A percentile compares a stretch with the other conserved stretches of the same genome.
phyloP scores from a whole-genome alignment of 31 red algal species.

The Asparagopsis taxiformis region DNA sequence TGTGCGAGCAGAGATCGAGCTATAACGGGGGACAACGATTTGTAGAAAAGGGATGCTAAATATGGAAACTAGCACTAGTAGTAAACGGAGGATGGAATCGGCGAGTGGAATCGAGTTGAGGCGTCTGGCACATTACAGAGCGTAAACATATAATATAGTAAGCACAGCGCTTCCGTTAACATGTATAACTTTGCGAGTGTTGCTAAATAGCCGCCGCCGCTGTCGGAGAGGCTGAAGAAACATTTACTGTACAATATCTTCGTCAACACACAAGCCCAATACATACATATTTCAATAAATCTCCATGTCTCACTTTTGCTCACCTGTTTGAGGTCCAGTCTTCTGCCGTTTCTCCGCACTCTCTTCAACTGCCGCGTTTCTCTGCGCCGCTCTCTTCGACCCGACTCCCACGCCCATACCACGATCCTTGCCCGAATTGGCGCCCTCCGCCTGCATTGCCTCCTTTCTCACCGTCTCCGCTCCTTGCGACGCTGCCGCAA shows the following conservation, averaged over 20 bases:
- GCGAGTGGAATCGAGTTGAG: no score
- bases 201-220: no score
- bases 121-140: no score
- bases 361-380: not conserved
- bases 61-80: no score
- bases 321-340: not conserved
- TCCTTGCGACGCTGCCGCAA: slow-evolving; percentile 19
- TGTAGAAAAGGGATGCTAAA: no score
- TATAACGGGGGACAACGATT: no score
- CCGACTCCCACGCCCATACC: not conserved
- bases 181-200: no score
- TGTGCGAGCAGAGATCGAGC: no score
- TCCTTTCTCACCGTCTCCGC: slow-evolving; percentile 6
- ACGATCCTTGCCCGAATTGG: not conserved
- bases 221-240: not conserved
- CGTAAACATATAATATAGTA: no score
- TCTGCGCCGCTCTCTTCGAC: not conserved
- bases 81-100: no score
- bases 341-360: not conserved
- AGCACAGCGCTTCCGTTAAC: no score
- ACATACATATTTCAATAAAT: not conserved
- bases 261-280: no score
- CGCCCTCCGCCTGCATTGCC: not conserved
- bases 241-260: not conserved
- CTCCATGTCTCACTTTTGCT: not conserved